Percentiles rank a stretch among this genome's conserved stretches.
Conservation (phyloP, 805 yeast genomes). For the Komagataella kurtzmanii region DNA sequence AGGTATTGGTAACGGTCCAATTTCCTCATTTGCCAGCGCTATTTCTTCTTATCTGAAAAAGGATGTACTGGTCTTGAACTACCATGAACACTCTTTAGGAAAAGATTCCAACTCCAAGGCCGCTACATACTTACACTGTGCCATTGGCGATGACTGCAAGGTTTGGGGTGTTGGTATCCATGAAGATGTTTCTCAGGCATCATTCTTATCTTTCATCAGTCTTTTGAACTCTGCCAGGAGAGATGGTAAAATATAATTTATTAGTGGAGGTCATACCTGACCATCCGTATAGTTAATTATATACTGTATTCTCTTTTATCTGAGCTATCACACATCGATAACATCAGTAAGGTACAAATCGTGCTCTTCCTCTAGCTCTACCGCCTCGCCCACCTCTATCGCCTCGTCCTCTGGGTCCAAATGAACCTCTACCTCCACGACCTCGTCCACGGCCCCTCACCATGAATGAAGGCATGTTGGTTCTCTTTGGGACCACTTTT, state of each 20-base stretch:
- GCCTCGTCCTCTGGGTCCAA: slow-evolving; percentile 10
- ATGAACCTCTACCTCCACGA: slow-evolving; percentile 11
- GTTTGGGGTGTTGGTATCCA: slow-evolving; percentile 48
- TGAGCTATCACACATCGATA: not conserved
- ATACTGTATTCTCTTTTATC: not conserved
- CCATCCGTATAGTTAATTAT: not conserved
- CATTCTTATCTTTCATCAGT: slow-evolving; percentile 34
- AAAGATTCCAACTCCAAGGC: slow-evolving; percentile 61
- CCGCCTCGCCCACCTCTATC: slow-evolving; percentile 9
- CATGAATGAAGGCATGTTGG: slow-evolving; percentile 65
- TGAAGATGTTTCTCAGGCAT: slow-evolving; percentile 43
- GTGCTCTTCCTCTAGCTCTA: slow-evolving; percentile 16
- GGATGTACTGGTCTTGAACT: slow-evolving; percentile 48
- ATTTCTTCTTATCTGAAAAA: slow-evolving; percentile 36
- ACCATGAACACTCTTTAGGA: slow-evolving; percentile 64
- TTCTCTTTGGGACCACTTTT: slow-evolving; percentile 67
- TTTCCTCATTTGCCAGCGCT: slow-evolving; percentile 61
- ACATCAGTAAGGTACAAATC: slow-evolving; percentile 17
- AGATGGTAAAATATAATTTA: not conserved
- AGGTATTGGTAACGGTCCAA: slow-evolving; percentile 71
- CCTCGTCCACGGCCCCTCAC: slow-evolving; percentile 37
- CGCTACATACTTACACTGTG: slow-evolving; percentile 58
- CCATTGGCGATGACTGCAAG: slow-evolving; percentile 18
- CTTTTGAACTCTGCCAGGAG: slow-evolving; percentile 21
- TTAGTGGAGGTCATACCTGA: not conserved